Evolutionary conservation across 2,329 filamentous ascomycete species (phyloP).

Genomic region (Hawksworthiomyces lignivorus): DNA sequence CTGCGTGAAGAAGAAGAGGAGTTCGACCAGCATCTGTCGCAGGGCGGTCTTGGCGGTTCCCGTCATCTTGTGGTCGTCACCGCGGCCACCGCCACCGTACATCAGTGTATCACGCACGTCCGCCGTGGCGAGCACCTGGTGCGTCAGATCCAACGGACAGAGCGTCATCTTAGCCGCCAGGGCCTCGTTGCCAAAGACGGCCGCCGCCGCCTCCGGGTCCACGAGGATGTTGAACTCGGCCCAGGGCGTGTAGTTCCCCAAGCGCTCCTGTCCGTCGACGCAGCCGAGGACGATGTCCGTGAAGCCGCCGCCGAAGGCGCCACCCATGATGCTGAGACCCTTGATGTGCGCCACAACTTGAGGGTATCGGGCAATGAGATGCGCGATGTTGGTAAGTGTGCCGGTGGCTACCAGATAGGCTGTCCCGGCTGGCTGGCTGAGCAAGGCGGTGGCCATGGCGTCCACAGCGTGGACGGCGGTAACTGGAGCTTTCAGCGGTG

Average conservation of each 20-base stretch:
- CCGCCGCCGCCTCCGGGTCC: slow-evolving; percentile 79
- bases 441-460: slow-evolving; percentile 66
- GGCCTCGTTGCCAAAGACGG: slow-evolving; percentile 61
- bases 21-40: slow-evolving; percentile 74
- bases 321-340: slow-evolving; percentile 88
- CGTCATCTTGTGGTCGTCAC: slow-evolving; percentile 12
- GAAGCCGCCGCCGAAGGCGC: slow-evolving; percentile 73
- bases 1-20: slow-evolving; percentile 81
- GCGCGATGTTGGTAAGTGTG: slow-evolving; percentile 74
- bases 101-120: slow-evolving; percentile 63
- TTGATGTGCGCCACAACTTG: slow-evolving; percentile 65
- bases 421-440: slow-evolving; percentile 55
- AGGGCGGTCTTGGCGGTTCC: slow-evolving; percentile 47
- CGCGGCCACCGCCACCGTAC: slow-evolving; percentile 35
- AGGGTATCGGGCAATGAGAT: slow-evolving; percentile 68
- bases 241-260: slow-evolving; percentile 57
- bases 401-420: slow-evolving; percentile 89
- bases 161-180: slow-evolving; percentile 72
- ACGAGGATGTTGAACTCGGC: slow-evolving; percentile 90
- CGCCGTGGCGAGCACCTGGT: slow-evolving; percentile 75
- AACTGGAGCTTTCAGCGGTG: slow-evolving; percentile 36
- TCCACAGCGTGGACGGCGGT: slow-evolving; percentile 48
- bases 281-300: slow-evolving; percentile 66
- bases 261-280: slow-evolving; percentile 50
- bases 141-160: slow-evolving; percentile 82